Evolutionary conservation across 2,329 filamentous ascomycete genomes (phyloP), one percentile per base, ranked within the genome.

Genomic region (Fonsecaea erecta): DNA sequence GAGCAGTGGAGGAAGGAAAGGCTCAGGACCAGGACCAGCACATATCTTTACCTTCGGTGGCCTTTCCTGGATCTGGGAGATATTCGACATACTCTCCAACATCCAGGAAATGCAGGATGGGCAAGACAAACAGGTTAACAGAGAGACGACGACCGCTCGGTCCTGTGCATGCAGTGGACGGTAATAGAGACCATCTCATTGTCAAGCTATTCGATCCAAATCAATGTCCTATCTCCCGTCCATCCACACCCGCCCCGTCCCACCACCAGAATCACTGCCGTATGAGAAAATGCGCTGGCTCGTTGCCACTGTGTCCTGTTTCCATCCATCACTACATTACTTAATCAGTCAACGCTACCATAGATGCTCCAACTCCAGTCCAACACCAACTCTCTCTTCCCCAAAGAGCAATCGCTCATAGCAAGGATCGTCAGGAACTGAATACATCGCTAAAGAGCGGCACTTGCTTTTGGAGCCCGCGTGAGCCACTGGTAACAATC

Each of bases 371-470:
- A 48, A 48, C 37, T 48, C 43, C 43, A 11, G 7, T 48, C 21
- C 12, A 24, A 2, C 7, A 24, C 21, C 43, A 48, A 40, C 6
- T 46, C 35, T 37, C 37, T 24, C 43, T 48, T 18, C 43, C 21
- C 43, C 21, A 48, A 24, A 24, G 11, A 2, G 43, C 43, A 40
- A 48, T 48, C 43, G 43, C 43, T 48, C 43, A 48, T 24, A n/a
- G 37, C 21, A 63, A 63, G 53, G 60, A 63, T 57, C 60, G 60
- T 63, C 60, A 32, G 58, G 60, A 63, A 63, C 46, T 58, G 60
- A 63, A 63, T 35, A 24, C 46, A 52, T 34, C 40, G 18, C 57
- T 32, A 18, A n/a, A 30, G 21, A 32, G 26, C 34, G 43, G 24
- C 30, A 43, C 37, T 30, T 60, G 57, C 57, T 52, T 60, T 51